phyloP scores from a whole-genome alignment of 176 grass and related monocot species.

The Ananas comosus region DNA sequence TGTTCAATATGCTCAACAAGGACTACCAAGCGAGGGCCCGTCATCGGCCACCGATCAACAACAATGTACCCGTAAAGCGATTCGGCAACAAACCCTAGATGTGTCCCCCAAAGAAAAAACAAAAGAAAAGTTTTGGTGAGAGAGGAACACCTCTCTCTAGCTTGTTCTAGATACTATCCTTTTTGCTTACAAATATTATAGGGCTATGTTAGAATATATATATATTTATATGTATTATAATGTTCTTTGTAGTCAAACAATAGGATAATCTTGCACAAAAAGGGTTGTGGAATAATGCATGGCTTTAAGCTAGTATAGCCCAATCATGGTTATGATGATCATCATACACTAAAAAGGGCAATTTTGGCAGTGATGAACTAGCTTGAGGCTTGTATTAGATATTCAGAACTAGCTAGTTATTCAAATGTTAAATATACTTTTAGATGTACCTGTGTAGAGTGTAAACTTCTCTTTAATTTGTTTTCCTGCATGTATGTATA shows the following conservation, averaged over 20 bases:
- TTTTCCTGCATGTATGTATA: too few species aligned
- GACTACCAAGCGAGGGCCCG: constrained; percentile 2
- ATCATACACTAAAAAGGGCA: neutral
- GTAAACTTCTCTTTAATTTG: too few species aligned
- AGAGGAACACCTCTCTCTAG: too few species aligned
- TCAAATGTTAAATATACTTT: neutral
- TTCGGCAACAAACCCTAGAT: neutral
- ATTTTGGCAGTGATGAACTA: neutral
- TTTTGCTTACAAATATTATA: neutral
- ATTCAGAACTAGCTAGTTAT: neutral
- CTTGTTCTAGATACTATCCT: neutral
- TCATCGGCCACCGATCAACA: constrained; percentile 20
- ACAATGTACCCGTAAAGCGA: neutral
- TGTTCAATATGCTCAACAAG: constrained; percentile 20
- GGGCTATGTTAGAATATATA: neutral
- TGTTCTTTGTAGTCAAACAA: neutral
- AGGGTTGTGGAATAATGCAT: neutral
- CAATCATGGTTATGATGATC: neutral
- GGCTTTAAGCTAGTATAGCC: neutral
- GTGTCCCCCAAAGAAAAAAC: neutral
- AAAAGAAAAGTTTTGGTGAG: neutral
- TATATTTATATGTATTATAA: too few species aligned
- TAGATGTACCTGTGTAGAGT: neutral
- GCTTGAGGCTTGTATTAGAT: neutral
- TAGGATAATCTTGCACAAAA: neutral